These are phyloP conservation scores for Trichoderma breve DNA, from an alignment of 2,329 filamentous ascomycete genomes.

Conservation along the genomic window DNA sequence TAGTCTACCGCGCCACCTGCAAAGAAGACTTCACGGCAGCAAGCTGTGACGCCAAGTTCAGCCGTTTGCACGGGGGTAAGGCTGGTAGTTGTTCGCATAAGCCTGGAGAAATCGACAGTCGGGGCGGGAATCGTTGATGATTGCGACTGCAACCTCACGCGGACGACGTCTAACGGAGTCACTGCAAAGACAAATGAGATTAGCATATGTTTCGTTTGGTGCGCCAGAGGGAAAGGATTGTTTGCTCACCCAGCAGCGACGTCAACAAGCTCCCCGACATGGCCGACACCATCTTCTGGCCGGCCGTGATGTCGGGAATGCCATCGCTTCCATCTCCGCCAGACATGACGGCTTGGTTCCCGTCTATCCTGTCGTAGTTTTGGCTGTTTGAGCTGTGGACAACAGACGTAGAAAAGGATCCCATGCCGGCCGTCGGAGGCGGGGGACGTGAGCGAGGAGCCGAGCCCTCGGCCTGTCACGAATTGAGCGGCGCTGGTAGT, in stretches of 20 bases:
- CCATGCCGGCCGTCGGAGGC: constrained; percentile 20
- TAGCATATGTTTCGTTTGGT: background rate
- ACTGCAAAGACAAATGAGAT: constrained; percentile 50
- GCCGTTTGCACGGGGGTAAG: constrained; percentile 68
- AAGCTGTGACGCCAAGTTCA: constrained; percentile 87
- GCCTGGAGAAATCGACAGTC: constrained; percentile 53
- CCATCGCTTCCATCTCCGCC: constrained; percentile 31
- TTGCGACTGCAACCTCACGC: constrained; percentile 90
- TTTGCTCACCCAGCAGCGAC: constrained; percentile 72
- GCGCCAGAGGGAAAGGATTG: background rate
- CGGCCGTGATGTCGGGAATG: constrained; percentile 68
- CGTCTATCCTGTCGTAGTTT: constrained; percentile 31
- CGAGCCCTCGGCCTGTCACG: constrained; percentile 7
- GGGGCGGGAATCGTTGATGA: constrained; percentile 42
- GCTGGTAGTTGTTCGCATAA: constrained; percentile 56
- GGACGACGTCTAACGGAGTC: constrained; percentile 93
- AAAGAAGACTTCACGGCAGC: constrained; percentile 97
- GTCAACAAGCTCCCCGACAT: constrained; percentile 88
- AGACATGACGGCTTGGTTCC: constrained; percentile 32
- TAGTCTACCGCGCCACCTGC: constrained; percentile 79
- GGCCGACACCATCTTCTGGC: constrained; percentile 93
- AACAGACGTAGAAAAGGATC: constrained; percentile 15
- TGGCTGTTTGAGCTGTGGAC: constrained; percentile 24
- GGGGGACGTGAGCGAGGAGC: constrained; percentile 17
- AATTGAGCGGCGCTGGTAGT: background rate